phyloP scores from a whole-genome alignment of 1,284 basidiomycete genomes.

The Mycena citricolor region DNA sequence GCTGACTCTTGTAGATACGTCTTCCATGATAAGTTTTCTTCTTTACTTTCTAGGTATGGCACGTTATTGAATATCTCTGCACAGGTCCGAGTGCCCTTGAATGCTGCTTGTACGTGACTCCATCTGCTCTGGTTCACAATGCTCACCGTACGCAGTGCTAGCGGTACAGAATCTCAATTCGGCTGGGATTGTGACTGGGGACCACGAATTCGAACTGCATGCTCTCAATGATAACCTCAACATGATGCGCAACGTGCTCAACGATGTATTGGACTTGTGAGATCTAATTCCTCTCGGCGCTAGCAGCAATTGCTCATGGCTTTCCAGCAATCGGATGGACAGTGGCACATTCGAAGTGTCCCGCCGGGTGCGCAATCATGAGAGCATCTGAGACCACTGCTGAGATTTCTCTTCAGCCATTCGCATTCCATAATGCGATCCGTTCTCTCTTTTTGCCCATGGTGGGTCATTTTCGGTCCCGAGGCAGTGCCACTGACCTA shows the following conservation, averaged over 20 bases:
- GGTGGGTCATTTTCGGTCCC: not conserved
- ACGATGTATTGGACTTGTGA: constrained; percentile 85
- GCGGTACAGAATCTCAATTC: constrained; percentile 91
- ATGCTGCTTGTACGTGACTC: constrained; percentile 71
- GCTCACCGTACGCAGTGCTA: constrained; percentile 48
- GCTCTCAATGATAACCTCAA: constrained; percentile 80
- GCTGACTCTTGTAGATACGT: constrained; percentile 8
- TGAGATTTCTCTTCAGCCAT: constrained; percentile 49
- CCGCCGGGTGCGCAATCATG: constrained; percentile 42
- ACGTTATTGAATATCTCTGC: constrained; percentile 16
- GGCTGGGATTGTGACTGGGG: constrained; percentile 57
- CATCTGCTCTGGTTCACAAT: constrained; percentile 1
- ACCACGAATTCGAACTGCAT: constrained; percentile 76
- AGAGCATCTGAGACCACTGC: not conserved
- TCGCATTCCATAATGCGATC: constrained; percentile 83
- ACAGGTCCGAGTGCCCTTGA: constrained; percentile 89
- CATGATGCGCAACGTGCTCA: constrained; percentile 92
- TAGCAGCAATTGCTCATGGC: constrained; percentile 3
- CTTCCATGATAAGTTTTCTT: constrained; percentile 21
- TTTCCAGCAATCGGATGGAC: constrained; percentile 66
- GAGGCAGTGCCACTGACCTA: not conserved
- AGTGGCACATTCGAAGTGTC: constrained; percentile 77
- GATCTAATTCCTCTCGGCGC: constrained; percentile 27
- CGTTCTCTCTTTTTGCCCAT: constrained; percentile 78
- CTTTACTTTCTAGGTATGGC: constrained; percentile 65